These are phyloP conservation scores for Trichoderma oligosporum DNA, from an alignment of 2,329 filamentous ascomycete species.

Conservation along the genomic window DNA sequence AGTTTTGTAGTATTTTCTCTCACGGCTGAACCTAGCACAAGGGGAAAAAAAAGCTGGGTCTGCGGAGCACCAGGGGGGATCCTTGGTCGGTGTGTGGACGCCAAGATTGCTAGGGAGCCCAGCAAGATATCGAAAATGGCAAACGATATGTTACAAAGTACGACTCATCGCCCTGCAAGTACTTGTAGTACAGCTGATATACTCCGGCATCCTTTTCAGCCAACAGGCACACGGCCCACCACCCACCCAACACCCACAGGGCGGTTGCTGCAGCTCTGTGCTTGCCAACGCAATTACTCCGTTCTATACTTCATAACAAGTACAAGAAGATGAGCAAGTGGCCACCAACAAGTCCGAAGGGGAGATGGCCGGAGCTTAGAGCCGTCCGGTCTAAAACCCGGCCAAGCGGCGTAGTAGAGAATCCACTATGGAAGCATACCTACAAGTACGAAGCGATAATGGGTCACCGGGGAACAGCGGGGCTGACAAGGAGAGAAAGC, in stretches of 20 bases:
- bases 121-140: conserved; percentile 10
- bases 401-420: neutral
- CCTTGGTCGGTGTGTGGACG: neutral
- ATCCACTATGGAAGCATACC: conserved; percentile 5
- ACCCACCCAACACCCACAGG: no score
- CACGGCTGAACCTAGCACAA: neutral
- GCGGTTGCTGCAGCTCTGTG: neutral
- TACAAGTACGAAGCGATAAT: no score
- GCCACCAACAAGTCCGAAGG: conserved; percentile 6
- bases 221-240: conserved; percentile 5
- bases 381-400: conserved; percentile 5
- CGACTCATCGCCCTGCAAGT: no score
- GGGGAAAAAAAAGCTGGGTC: conserved; percentile 7
- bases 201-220: neutral
- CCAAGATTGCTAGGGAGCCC: conserved; percentile 10
- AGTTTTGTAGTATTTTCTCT: conserved; percentile 7
- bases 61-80: conserved; percentile 3
- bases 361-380: conserved; percentile 5
- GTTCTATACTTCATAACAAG: no score
- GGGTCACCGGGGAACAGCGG: conserved; percentile 8
- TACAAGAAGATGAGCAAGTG: neutral
- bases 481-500: neutral
- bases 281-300: conserved; percentile 8
- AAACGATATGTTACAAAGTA: neutral
- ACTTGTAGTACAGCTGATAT: neutral